Evolutionary conservation across 495 filamentous ascomycete genomes (phyloP).

Genomic region (Daldinia grandis): DNA sequence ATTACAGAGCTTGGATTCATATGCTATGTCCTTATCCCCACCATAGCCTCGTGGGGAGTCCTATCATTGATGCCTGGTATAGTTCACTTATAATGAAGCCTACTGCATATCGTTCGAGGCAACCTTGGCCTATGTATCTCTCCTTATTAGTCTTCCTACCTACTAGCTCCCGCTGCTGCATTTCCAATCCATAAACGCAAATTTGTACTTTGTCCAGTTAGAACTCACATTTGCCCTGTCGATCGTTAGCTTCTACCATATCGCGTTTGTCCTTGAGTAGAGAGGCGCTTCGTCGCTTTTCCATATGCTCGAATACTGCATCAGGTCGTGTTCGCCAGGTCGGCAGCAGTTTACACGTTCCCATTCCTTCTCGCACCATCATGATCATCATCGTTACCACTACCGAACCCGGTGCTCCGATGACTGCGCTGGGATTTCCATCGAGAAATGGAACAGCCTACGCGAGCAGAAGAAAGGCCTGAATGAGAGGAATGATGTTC

Average conservation of each 20-base stretch:
- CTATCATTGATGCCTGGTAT: conserved; percentile 23
- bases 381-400: conserved; percentile 27
- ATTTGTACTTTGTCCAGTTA: conserved; percentile 23
- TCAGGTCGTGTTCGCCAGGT: conserved; percentile 24
- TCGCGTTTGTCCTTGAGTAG: conserved; percentile 20
- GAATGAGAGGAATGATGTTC: conserved; percentile 16
- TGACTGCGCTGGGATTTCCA: conserved; percentile 39
- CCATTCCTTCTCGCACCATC: conserved; percentile 35
- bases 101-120: conserved; percentile 28
- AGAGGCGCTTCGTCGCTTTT: conserved; percentile 16
- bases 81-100: conserved; percentile 35
- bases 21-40: conserved; percentile 12
- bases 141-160: conserved; percentile 30
- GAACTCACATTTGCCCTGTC: not conserved
- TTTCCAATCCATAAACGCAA: conserved; percentile 27
- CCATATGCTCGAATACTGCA: conserved; percentile 39
- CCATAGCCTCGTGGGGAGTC: conserved; percentile 40
- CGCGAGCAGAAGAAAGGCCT: conserved; percentile 33
- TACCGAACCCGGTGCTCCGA: conserved; percentile 33
- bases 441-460: conserved; percentile 40
- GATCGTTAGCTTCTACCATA: conserved; percentile 19
- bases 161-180: conserved; percentile 41
- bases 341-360: conserved; percentile 28
- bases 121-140: conserved; percentile 30
- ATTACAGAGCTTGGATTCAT: conserved; percentile 30